These are phyloP conservation scores for Trametes meyenii DNA, from an alignment of 768 basidiomycete species.

Conservation along the genomic window DNA sequence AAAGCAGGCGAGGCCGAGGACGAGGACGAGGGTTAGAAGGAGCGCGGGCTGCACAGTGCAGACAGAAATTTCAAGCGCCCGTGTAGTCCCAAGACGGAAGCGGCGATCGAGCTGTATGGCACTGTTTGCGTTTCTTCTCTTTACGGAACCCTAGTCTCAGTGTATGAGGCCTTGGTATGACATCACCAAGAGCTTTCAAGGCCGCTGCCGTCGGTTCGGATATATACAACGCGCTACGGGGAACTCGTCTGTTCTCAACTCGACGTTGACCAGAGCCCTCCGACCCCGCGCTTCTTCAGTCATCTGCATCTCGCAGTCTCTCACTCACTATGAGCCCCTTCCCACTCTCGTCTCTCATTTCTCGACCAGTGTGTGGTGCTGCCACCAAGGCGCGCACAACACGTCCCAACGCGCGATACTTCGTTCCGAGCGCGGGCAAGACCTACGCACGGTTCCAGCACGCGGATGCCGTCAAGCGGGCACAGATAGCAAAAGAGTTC, in stretches of 20 bases:
- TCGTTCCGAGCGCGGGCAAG: conserved; percentile 30
- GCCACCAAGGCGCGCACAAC: neutral
- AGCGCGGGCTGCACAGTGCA: conserved; percentile 1
- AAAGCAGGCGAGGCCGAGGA: neutral
- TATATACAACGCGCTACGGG: too few relatives aligned
- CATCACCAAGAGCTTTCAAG: neutral
- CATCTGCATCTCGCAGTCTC: neutral
- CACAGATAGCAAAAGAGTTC: neutral
- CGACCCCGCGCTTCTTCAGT: neutral
- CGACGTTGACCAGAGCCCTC: neutral
- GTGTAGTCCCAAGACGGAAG: conserved; percentile 9
- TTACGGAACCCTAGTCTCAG: conserved; percentile 2
- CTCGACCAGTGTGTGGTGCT: conserved; percentile 5
- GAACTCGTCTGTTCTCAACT: too few relatives aligned
- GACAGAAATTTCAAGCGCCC: conserved; percentile 25
- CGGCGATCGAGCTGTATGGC: conserved; percentile 8
- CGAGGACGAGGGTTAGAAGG: neutral
- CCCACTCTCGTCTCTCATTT: conserved; percentile 9
- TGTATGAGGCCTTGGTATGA: neutral
- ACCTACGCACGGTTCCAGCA: neutral
- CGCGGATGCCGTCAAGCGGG: neutral
- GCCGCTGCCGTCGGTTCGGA: too few relatives aligned
- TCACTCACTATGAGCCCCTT: conserved; percentile 2
- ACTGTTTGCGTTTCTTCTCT: neutral
- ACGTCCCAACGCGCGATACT: neutral